Evolutionary conservation across 2,329 filamentous ascomycete genomes (phyloP), one percentile per base, ranked within the genome.

Genomic region (Chalara sp.): DNA sequence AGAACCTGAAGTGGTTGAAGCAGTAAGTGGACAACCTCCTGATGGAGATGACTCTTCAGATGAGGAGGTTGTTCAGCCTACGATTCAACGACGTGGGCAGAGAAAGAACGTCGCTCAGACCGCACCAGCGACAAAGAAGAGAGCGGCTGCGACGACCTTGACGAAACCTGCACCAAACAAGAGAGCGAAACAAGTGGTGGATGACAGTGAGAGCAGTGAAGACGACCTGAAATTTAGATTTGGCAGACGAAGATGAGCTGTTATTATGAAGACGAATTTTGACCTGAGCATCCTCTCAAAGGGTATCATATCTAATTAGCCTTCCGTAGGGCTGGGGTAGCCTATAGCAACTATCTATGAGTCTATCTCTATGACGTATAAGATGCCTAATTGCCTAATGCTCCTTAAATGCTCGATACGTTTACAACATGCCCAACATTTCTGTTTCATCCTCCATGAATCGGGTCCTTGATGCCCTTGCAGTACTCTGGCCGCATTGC

Each of bases 181-280:
- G 58, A 65, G 57, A 35, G 48, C 48, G 6, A 51, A 49, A 30
- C 35, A 46, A 7, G 21, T 53, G 35, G 35, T 49, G 40, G 30
- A 42, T 29, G 55, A 45, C 44, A 44, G 54, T 21, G 57, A 62
- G 33, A 59, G 63, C 33, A 58, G 58, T 47, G 62, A 65, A 44
- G 61, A 63, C 45, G 61, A 54, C 40, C 48, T 63, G 44, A 62
- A 61, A 39, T 66, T 67, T 53, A 58, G 56, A 39, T 65, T 66
- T 52, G 56, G 54, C 48, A 58, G 53, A 51, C 53, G 53, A 37
- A 49, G 39, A 21, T 57, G 49, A 51, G 42, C 21, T 21, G 21
- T 21, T 21, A 21, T 21, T 21, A 21, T 21, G 21, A 21, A 21
- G 21, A 21, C 21, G 21, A 21, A 21, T 21, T 21, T 21, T 21